phyloP scores from a whole-genome alignment of 2,329 filamentous ascomycete genomes.

The Phaeosphaeria sp. region DNA sequence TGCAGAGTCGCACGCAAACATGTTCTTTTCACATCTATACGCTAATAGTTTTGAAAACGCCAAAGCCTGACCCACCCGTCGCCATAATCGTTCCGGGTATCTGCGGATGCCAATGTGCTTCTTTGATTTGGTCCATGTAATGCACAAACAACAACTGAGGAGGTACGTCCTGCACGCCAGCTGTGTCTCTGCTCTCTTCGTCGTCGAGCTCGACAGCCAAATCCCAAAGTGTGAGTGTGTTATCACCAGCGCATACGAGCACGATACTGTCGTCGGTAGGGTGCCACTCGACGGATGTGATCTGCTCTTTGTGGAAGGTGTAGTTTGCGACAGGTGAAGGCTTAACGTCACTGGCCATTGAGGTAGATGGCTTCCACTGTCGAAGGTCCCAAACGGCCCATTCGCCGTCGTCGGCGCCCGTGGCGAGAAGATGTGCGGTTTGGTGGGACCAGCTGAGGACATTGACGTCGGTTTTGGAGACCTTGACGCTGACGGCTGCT shows the following conservation, averaged over 20 bases:
- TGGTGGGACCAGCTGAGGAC: conserved; percentile 94
- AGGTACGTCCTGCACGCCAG: conserved; percentile 86
- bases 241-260: conserved; percentile 88
- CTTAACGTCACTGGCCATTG: conserved; percentile 55
- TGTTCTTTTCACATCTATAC: conserved; percentile 30
- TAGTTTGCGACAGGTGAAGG: conserved; percentile 90
- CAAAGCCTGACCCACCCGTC: conserved; percentile 85
- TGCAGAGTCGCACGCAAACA: neutral
- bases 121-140: conserved; percentile 93
- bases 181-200: conserved; percentile 91
- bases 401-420: conserved; percentile 89
- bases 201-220: conserved; percentile 95
- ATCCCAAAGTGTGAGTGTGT: conserved; percentile 96
- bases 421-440: conserved; percentile 87
- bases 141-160: conserved; percentile 96
- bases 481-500: conserved; percentile 84
- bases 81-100: conserved; percentile 89
- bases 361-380: conserved; percentile 80
- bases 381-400: conserved; percentile 97
- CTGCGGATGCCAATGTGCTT: conserved; percentile 96
- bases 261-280: conserved; percentile 96
- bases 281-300: conserved; percentile 97
- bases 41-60: conserved; percentile 53
- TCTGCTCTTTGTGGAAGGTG: conserved; percentile 93
- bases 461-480: conserved; percentile 87